These are phyloP conservation scores for Pinus tabuliformis DNA, from an alignment of 75 land plant genomes.

Conservation along the genomic window DNA sequence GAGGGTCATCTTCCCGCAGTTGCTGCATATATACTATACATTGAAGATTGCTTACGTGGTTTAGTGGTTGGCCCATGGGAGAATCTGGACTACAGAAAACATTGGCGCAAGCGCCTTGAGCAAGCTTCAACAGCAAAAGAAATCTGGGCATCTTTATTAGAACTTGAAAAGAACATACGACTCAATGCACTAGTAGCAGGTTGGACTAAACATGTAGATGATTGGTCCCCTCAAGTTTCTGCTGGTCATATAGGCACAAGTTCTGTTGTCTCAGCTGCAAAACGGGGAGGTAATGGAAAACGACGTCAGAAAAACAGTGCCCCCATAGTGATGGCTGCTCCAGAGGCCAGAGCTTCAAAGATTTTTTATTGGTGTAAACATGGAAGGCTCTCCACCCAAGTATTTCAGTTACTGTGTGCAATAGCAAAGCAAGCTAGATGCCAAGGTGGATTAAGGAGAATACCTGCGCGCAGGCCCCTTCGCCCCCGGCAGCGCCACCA, in stretches of 20 bases:
- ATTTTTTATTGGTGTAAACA: conserved; percentile 63
- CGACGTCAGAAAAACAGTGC: conserved; percentile 27
- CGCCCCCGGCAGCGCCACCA: too few species aligned
- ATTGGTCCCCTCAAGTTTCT: conserved; percentile 30
- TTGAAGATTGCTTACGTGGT: conserved; percentile 31
- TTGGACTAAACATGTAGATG: conserved; percentile 63
- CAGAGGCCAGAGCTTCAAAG: conserved; percentile 6
- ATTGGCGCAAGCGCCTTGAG: too few species aligned
- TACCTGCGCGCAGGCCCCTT: too few species aligned
- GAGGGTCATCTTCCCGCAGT: too few species aligned
- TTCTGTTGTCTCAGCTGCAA: conserved; percentile 17
- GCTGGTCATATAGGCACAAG: conserved; percentile 8
- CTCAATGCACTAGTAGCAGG: conserved; percentile 49
- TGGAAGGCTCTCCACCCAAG: conserved; percentile 42
- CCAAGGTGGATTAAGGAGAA: conserved; percentile 65
- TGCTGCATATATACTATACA: conserved; percentile 11
- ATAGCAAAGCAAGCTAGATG: conserved; percentile 56
- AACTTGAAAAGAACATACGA: conserved; percentile 8
- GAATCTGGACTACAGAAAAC: conserved; percentile 32
- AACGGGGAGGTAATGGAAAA: conserved; percentile 31
- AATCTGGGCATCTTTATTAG: conserved; percentile 58
- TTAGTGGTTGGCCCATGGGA: conserved; percentile 66
- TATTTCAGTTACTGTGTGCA: conserved; percentile 53
- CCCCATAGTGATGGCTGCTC: conserved; percentile 12
- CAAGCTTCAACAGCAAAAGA: background rate